Base-by-base conservation (phyloP, 495 filamentous ascomycete genomes). In the Aspergillus panamensis region DNA sequence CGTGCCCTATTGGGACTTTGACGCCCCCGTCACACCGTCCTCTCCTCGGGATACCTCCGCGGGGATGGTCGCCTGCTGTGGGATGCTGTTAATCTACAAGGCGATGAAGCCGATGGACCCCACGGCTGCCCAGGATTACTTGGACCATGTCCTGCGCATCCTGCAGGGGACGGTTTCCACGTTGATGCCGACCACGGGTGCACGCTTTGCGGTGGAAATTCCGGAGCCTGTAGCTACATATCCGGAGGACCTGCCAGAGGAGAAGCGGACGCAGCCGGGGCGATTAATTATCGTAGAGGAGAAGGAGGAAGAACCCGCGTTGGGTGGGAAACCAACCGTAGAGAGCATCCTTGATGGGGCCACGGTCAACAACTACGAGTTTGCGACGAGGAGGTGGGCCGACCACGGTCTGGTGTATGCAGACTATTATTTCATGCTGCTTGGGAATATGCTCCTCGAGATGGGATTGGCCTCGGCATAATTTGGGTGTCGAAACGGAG, bases 401-500 rank as follows among this genome's bases (percentile, higher is more conserved):
- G 66, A 76, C 50, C 73, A 74, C 52, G 77, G 75, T 16, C 57
- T 80, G 8, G 77, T 79, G 5, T 80, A 80, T 64, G 77, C 72
- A 0, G 76, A 78, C 55, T 80, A 79, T 64, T 80, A 77, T 58
- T 71, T 80, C 32, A 51, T 80, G 29, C 64, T 74, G 51, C 69
- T 75, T 29, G 75, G 77, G n/a, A 80, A 80, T 55, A 66, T 64
- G 61, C 37, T 70, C n/a, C 44, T 66, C 0, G 60, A 64, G 0
- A 35, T 68, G 55, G 67, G 57, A 2, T 3, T 65, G 48, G 44
- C 47, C 37, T 42, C 53, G 48, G 25, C 25, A 25, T 25, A 25
- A 5, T 25, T 2, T 25, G 2, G 25, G 25, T 5, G 5, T 25
- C 5, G 25, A 5, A 25, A 25, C 5, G 25, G 25, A 5, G 25